Conservation (phyloP, 1,139 yeast species). For the Blastobotrys elegans region DNA sequence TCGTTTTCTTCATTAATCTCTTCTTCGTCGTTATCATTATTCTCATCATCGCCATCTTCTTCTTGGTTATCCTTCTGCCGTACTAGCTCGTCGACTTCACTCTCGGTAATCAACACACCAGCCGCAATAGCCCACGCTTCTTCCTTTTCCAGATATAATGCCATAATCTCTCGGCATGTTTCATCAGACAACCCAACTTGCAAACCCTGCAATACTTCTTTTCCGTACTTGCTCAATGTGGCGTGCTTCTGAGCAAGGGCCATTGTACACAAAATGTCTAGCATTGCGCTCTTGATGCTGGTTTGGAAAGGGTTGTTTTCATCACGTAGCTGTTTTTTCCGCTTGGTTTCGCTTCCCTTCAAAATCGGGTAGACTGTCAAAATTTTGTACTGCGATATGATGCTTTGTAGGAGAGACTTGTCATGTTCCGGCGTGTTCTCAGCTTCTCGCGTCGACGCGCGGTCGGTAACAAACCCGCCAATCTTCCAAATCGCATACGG, state of each 20-base stretch:
- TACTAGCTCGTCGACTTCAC: constrained; percentile 12
- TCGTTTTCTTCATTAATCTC: constrained; percentile 4
- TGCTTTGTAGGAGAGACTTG: constrained; percentile 1
- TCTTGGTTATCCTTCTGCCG: constrained; percentile 11
- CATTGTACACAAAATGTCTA: constrained; percentile 18
- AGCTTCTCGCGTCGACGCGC: neutral
- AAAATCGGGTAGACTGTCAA: constrained; percentile 7
- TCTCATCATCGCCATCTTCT: constrained; percentile 8
- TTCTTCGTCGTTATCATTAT: constrained; percentile 7
- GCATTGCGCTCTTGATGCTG: constrained; percentile 14
- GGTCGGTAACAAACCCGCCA: constrained; percentile 15
- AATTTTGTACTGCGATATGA: constrained; percentile 7
- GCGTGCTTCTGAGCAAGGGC: constrained; percentile 14
- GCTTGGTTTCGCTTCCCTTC: neutral
- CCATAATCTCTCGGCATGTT: constrained; percentile 18
- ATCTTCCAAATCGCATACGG: constrained; percentile 24
- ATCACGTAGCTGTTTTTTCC: constrained; percentile 5
- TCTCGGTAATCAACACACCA: constrained; percentile 15
- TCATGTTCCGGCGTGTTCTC: constrained; percentile 5
- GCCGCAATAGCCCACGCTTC: constrained; percentile 17
- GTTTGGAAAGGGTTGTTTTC: constrained; percentile 10
- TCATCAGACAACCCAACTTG: constrained; percentile 10
- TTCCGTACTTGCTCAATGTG: constrained; percentile 11
- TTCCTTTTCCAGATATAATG: constrained; percentile 23
- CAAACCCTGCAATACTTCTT: constrained; percentile 8